Base-by-base conservation (phyloP, 2,329 filamentous ascomycete species). In the Ophiognomonia clavigignenti-juglandacearum region DNA sequence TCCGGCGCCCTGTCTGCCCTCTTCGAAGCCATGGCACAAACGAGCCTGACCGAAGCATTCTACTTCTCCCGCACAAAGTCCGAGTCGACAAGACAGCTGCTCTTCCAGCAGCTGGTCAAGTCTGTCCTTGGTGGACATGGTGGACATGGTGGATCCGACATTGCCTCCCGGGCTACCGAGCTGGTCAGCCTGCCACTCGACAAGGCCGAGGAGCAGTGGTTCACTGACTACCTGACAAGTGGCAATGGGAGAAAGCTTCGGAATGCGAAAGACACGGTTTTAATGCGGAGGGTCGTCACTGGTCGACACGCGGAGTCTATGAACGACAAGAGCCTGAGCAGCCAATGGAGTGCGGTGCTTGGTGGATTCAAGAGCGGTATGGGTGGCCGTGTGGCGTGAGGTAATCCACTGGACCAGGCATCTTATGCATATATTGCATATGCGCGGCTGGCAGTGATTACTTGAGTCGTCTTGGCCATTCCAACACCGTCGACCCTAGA, bases 141-240 rank as follows among this genome's bases (percentile, higher is more conserved):
- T 6, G 64, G 63, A 5, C 55, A 61, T 11, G 55, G 62, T 4
- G 58, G 53, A 4, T 64, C 71, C 13, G 66, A 68, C 4, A 63
- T 65, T 3, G 77, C 80, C 3, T 70, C 74, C 14, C 77, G 78
- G 16, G 81, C 82, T 0, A 76, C 80, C 38, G 85, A 92, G 61
- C 71, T 95, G 0, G 76, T 88, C 8, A 83, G 84, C 51, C 65
- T 92, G 52, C 86, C 88, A 0, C 77, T 95, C n/a, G 80, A 80
- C 48, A 62, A 71, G 1, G 70, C 78, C 16, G 89, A 95, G 60
- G 86, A 91, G 60, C 61, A 61, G 4, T 92, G 86, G 85, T 81
- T 95, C 52, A 80, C 85, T 54, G 78, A 85, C 22, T 85, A 77
- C 48, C 68, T 95, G 31, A 71, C 79, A 0, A 69, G 71, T 4